Evolutionary conservation across 106 monocot species (phyloP).

Genomic region (Gastrodia elata): DNA sequence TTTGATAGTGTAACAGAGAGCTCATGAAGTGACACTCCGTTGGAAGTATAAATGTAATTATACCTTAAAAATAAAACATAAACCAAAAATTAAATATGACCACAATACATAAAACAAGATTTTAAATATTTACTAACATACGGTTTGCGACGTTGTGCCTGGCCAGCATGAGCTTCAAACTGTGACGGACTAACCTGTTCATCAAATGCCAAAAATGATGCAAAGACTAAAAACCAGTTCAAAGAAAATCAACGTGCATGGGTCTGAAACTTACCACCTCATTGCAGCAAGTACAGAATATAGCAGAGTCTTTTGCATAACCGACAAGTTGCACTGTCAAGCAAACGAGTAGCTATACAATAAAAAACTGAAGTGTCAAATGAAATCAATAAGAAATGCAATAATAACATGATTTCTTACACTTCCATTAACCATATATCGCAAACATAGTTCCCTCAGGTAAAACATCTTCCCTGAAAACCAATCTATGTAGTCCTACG

Average conservation of each 20-base stretch:
- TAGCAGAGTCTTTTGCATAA: conserved; percentile 83
- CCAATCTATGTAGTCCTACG: conserved; percentile 81
- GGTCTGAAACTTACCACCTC: conserved; percentile 46
- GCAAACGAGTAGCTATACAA: not conserved
- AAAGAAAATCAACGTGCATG: not conserved
- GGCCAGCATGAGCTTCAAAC: conserved; percentile 99
- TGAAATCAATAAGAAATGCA: not conserved
- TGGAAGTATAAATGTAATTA: conserved; percentile 93
- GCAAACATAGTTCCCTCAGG: conserved; percentile 92
- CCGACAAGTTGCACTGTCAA: conserved; percentile 70
- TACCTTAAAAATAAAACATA: conserved; percentile 38
- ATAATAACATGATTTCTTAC: conserved; percentile 16
- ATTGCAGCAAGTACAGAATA: conserved; percentile 79
- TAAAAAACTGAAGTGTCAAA: not conserved
- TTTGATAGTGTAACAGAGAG: conserved; percentile 77
- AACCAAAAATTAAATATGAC: not conserved
- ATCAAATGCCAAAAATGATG: conserved; percentile 1
- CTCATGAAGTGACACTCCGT: conserved; percentile 97
- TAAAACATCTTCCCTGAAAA: conserved; percentile 79
- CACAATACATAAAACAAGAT: not conserved
- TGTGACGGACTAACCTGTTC: conserved; percentile 91
- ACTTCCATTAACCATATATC: conserved; percentile 78
- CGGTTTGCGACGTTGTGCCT: conserved; percentile 80
- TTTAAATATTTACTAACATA: conserved; percentile 20
- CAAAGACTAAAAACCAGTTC: not conserved